phyloP scores from a whole-genome alignment of 1,284 basidiomycete species.

The Ustilago crameri region DNA sequence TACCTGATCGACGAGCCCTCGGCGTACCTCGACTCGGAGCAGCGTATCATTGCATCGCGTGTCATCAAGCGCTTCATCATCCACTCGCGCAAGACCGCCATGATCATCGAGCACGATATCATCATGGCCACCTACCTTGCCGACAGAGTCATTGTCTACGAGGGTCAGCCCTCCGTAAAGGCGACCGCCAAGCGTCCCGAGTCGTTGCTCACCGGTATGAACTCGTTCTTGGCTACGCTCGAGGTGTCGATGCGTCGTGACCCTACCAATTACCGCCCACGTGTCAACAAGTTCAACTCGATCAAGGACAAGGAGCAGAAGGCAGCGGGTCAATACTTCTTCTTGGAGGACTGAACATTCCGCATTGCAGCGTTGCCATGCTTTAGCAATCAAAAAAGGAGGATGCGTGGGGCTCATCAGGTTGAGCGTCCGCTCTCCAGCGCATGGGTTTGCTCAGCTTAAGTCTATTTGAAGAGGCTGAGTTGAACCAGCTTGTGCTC shows the following conservation, averaged over 20 bases:
- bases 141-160: constrained; percentile 67
- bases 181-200: constrained; percentile 64
- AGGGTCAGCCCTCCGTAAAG: constrained; percentile 65
- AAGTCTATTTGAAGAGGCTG: too few species aligned
- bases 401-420: too few species aligned
- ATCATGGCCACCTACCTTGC: constrained; percentile 67
- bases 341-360: constrained; percentile 61
- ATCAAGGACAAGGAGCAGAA: constrained; percentile 69
- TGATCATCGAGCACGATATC: constrained; percentile 68
- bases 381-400: too few species aligned
- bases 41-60: constrained; percentile 67
- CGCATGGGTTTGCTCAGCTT: too few species aligned
- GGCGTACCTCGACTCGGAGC: constrained; percentile 68
- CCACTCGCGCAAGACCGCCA: constrained; percentile 68
- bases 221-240: constrained; percentile 64
- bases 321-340: constrained; percentile 66
- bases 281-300: constrained; percentile 68
- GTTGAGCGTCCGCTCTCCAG: too few species aligned
- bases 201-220: constrained; percentile 66
- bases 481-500: too few species aligned
- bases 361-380: too few species aligned
- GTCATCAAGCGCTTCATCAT: constrained; percentile 69
- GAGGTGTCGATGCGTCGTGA: constrained; percentile 68
- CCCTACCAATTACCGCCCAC: constrained; percentile 66
- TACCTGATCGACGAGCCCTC: constrained; percentile 68